Evolutionary conservation across 306 rosid species (phyloP).

Genomic region (Gastrolobium bilobum): DNA sequence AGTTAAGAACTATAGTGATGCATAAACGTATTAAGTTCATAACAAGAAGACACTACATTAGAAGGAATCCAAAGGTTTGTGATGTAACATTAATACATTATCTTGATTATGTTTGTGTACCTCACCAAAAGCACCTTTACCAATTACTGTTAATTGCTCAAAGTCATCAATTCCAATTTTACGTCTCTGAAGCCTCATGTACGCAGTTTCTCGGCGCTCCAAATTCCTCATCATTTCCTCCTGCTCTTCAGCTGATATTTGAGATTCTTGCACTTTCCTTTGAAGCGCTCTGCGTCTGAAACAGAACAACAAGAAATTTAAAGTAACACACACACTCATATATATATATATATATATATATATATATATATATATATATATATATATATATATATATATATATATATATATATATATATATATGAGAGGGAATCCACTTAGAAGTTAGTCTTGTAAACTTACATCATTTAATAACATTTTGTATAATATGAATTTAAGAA

Average conservation of each 20-base stretch:
- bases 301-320: conserved; percentile 37
- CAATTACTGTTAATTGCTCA: conserved; percentile 90
- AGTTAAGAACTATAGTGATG: not conserved
- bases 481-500: no score
- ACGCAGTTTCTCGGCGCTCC: conserved; percentile 93
- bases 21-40: not conserved
- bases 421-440: no score
- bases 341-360: no score
- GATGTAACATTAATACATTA: conserved; percentile 15
- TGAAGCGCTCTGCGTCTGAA: conserved; percentile 86
- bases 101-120: conserved; percentile 51
- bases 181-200: conserved; percentile 93
- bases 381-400: no score
- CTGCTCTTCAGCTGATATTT: conserved; percentile 83
- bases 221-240: conserved; percentile 94
- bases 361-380: no score
- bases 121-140: conserved; percentile 99
- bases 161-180: conserved; percentile 97
- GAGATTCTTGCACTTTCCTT: conserved; percentile 85
- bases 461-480: no score
- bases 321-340: not conserved
- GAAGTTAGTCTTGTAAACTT: no score
- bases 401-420: no score
- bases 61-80: conserved; percentile 16
- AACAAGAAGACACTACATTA: not conserved